Percentiles rank a stretch among this genome's conserved stretches.
Conservation (phyloP, 148 eudicot genomes). For the Persicaria tinctoria region DNA sequence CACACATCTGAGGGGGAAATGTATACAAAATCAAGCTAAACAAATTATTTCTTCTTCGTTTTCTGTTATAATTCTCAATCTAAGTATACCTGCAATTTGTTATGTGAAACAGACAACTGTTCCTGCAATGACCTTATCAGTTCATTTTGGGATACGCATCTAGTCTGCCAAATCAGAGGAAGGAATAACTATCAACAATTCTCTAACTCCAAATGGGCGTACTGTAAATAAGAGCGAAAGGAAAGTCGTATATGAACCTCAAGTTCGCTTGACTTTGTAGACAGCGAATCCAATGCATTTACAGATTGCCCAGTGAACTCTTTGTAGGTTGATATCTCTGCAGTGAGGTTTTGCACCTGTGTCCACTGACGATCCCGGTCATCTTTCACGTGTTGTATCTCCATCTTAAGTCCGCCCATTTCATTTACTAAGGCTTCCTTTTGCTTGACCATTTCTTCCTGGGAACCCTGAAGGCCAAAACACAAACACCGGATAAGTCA, state of each 20-base stretch:
- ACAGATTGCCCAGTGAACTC: conserved; percentile 55
- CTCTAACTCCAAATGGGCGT: not conserved
- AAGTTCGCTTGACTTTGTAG: conserved; percentile 50
- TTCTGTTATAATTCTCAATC: too few species aligned
- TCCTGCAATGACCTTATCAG: conserved; percentile 57
- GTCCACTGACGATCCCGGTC: conserved; percentile 69
- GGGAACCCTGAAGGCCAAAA: conserved; percentile 40
- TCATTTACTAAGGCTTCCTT: conserved; percentile 66
- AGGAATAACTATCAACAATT: conserved; percentile 14
- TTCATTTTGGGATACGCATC: conserved; percentile 55
- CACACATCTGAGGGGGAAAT: conserved; percentile 45
- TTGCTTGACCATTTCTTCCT: conserved; percentile 63
- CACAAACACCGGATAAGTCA: not conserved
- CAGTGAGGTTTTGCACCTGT: conserved; percentile 46
- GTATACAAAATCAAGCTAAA: not conserved
- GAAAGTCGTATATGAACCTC: conserved; percentile 42
- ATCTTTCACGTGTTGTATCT: conserved; percentile 68
- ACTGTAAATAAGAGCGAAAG: not conserved
- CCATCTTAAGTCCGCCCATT: conserved; percentile 56
- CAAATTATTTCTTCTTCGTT: not conserved
- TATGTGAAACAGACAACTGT: conserved; percentile 60
- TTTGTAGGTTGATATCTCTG: conserved; percentile 57
- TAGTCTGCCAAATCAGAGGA: conserved; percentile 32
- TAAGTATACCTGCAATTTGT: conserved; percentile 53
- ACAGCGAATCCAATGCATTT: conserved; percentile 50